These are phyloP conservation scores for Aspergillus chevalieri DNA, from an alignment of 2,329 filamentous ascomycete genomes.

Conservation along the genomic window DNA sequence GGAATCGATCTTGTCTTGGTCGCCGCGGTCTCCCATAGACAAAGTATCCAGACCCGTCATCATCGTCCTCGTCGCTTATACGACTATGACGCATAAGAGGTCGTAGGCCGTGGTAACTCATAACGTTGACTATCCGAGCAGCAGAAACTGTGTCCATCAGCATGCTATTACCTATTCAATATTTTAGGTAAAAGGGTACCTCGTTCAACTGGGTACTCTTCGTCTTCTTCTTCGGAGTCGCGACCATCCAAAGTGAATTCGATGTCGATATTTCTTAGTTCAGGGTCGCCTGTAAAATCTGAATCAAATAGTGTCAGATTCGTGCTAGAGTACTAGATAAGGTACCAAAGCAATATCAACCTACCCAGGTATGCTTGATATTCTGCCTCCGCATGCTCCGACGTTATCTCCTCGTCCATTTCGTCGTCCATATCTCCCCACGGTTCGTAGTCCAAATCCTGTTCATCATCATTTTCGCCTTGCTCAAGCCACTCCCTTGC, in stretches of 20 bases:
- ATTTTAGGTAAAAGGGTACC: neutral
- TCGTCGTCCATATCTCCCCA: constrained; percentile 32
- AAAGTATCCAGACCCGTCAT: constrained; percentile 21
- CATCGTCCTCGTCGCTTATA: constrained; percentile 25
- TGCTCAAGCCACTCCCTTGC: constrained; percentile 35
- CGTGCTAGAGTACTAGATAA: neutral
- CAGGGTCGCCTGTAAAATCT: constrained; percentile 9
- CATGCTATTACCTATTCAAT: neutral
- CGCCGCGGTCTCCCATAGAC: constrained; percentile 43
- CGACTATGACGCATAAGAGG: constrained; percentile 42
- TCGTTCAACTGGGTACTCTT: constrained; percentile 2
- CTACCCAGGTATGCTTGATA: neutral
- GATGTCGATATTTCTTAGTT: constrained; percentile 21
- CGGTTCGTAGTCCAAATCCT: constrained; percentile 49
- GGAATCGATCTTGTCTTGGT: constrained; percentile 52
- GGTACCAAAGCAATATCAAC: constrained; percentile 9
- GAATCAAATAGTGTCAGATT: neutral
- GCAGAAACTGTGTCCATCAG: constrained; percentile 24
- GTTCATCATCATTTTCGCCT: constrained; percentile 33
- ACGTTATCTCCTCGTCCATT: constrained; percentile 25
- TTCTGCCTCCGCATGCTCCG: neutral
- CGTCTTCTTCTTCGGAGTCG: constrained; percentile 9
- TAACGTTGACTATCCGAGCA: constrained; percentile 47
- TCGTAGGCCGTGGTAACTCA: constrained; percentile 49
- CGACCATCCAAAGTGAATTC: constrained; percentile 23